These are phyloP conservation scores for Ogataea populi-albae DNA, from an alignment of 805 yeast species.

Conservation along the genomic window DNA sequence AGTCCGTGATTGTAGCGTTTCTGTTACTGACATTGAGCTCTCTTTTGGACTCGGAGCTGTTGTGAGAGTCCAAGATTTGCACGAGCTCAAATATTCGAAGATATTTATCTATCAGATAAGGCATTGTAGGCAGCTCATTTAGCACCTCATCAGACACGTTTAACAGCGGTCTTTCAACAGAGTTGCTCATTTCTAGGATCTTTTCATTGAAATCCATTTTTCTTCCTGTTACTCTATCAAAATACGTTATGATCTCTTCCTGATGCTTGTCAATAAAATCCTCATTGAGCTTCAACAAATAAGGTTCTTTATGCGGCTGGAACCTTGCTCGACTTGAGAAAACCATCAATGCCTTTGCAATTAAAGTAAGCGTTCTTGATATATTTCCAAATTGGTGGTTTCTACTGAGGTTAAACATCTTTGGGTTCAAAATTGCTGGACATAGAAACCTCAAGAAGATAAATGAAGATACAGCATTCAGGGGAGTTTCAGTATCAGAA, in stretches of 20 bases:
- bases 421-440: constrained; percentile 90
- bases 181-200: constrained; percentile 52
- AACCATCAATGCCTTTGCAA: constrained; percentile 76
- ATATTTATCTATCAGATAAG: constrained; percentile 65
- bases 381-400: constrained; percentile 67
- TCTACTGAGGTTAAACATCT: constrained; percentile 68
- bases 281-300: constrained; percentile 63
- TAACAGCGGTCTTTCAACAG: constrained; percentile 54
- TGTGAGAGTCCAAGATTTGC: constrained; percentile 37
- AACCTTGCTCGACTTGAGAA: constrained; percentile 75
- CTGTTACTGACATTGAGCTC: constrained; percentile 20
- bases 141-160: constrained; percentile 51
- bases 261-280: constrained; percentile 58
- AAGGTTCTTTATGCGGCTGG: constrained; percentile 80
- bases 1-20: constrained; percentile 16
- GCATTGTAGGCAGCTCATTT: constrained; percentile 64
- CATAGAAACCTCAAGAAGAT: constrained; percentile 81
- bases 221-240: constrained; percentile 67
- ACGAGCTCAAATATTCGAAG: constrained; percentile 58
- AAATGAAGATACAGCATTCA: constrained; percentile 80
- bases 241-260: constrained; percentile 61
- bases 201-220: constrained; percentile 61
- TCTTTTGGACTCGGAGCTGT: constrained; percentile 13
- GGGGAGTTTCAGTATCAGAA: constrained; percentile 45
- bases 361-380: constrained; percentile 74